These are phyloP conservation scores for Paxillus rubicundulus DNA, from an alignment of 768 basidiomycete genomes.

Conservation along the genomic window DNA sequence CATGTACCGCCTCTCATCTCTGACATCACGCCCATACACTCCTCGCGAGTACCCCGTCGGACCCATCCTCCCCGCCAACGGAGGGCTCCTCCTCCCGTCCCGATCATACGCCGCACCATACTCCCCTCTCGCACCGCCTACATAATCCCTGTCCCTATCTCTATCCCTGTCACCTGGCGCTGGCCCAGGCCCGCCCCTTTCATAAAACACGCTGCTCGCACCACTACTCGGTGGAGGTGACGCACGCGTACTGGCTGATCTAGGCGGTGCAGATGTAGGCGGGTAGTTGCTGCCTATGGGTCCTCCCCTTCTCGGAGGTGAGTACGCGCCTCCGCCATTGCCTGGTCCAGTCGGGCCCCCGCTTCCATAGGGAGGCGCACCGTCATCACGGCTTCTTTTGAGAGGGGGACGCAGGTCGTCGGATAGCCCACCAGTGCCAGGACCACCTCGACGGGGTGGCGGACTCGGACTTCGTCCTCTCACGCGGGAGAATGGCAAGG, in stretches of 20 bases:
- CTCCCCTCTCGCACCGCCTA: constrained; percentile 20
- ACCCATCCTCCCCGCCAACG: constrained; percentile 22
- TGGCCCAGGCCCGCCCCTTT: constrained; percentile 18
- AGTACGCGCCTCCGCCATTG: constrained; percentile 29
- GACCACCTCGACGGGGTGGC: constrained; percentile 30
- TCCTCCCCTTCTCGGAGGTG: constrained; percentile 27
- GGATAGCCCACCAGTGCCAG: constrained; percentile 9
- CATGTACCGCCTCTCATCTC: constrained; percentile 39
- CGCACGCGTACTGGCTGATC: constrained; percentile 23
- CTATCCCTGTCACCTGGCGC: constrained; percentile 10
- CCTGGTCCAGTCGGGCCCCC: constrained; percentile 1
- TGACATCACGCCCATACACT: constrained; percentile 19
- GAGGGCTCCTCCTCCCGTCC: constrained; percentile 28
- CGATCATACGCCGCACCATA: constrained; percentile 39
- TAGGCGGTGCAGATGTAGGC: constrained; percentile 18
- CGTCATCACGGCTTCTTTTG: constrained; percentile 47
- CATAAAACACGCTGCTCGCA: constrained; percentile 32
- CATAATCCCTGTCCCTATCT: constrained; percentile 37
- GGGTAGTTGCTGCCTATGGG: constrained; percentile 16
- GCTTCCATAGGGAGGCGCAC: constrained; percentile 15
- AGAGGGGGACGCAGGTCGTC: constrained; percentile 45
- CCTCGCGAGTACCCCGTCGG: constrained; percentile 19
- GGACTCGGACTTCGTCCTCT: constrained; percentile 47
- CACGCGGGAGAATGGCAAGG: constrained; percentile 38
- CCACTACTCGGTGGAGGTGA: constrained; percentile 27